Evolutionary conservation across 306 rosid genomes (phyloP), one percentile per base, ranked within the genome.

Genomic region (Betula pendula): DNA sequence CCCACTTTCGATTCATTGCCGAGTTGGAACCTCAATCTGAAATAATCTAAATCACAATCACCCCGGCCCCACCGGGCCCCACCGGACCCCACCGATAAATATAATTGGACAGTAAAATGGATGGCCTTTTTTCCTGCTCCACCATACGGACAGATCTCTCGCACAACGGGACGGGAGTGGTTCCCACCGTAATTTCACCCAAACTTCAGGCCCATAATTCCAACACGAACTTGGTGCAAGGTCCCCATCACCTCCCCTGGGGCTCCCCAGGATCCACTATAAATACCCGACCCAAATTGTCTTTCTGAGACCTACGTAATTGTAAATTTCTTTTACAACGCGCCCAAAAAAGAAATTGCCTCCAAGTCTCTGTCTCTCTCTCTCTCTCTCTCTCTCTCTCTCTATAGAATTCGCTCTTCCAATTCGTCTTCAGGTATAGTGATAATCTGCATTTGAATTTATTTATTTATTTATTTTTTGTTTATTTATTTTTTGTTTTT

Each of bases 1-100:
- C 85, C 93, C 73, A 20, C 68, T 14, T 75, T 77, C 50, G 87
- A 93, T 48, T 93, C 92, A 88, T 77, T 73, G 91, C 89, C 92
- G 60, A 84, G 85, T 6, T 65, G 88, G 92, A 85, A 83, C 3
- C 79, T 73, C 38, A 50, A 66, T 74, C 60, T 60, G 56, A 19
- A 5, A n/a, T 33, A 66, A 45, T 65, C 47, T 16, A 10, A 51
- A 45, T 24, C 45, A 45, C 7, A 15, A 42, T 66, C 68, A 67
- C 14, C 15, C 5, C 2, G 20, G 10, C 58, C 58, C 50, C 11
- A 7, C 14, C 5, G 50, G 79, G 45, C 51, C 19, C 9, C 22
- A 24, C 70, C 13, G 25, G 14, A 1, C 4, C n/a, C n/a, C n/a
- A n/a, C n/a, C n/a, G 13, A 31, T 29, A 5, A 3, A 11, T 4